phyloP scores from a whole-genome alignment of 2,329 filamentous ascomycete species.

The Amesomyces nigricolor region DNA sequence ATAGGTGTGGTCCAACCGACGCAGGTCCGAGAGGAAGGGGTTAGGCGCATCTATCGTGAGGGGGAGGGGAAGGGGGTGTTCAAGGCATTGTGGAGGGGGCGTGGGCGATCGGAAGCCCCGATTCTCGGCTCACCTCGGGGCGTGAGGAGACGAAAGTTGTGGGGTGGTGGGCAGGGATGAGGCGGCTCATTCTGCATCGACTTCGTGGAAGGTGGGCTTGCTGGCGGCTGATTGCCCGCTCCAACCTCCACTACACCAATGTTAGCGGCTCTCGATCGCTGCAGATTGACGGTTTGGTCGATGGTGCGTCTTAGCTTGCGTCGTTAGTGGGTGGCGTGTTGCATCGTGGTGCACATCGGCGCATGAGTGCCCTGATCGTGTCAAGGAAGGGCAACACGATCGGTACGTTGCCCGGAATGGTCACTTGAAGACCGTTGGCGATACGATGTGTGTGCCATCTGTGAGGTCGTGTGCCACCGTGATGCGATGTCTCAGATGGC shows the following conservation, averaged over 20 bases:
- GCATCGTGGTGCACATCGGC: slow-evolving; percentile 1
- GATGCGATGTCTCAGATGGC: neutral
- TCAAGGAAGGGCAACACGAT: neutral
- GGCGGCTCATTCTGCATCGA: slow-evolving; percentile 6
- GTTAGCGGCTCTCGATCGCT: slow-evolving; percentile 19
- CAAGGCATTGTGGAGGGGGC: slow-evolving; percentile 13
- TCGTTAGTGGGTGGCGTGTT: neutral
- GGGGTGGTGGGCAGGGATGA: slow-evolving; percentile 5
- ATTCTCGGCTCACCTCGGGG: slow-evolving; percentile 21
- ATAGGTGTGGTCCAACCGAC: slow-evolving; percentile 28
- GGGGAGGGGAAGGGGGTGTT: slow-evolving; percentile 16
- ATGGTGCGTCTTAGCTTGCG: slow-evolving; percentile 4
- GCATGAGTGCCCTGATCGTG: neutral
- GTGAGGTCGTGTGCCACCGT: neutral
- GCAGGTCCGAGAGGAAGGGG: slow-evolving; percentile 40
- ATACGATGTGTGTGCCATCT: no score
- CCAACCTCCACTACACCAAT: neutral
- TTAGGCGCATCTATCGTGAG: slow-evolving; percentile 30
- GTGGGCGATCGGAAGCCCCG: slow-evolving; percentile 9
- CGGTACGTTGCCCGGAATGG: neutral
- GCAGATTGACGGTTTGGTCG: slow-evolving; percentile 17
- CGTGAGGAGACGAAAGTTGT: slow-evolving; percentile 4
- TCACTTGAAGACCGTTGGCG: slow-evolving; percentile 6
- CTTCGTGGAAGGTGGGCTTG: neutral
- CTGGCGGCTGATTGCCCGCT: neutral